Conservation (phyloP, 192 early-diverging fungal species). For the Podila verticillata region DNA sequence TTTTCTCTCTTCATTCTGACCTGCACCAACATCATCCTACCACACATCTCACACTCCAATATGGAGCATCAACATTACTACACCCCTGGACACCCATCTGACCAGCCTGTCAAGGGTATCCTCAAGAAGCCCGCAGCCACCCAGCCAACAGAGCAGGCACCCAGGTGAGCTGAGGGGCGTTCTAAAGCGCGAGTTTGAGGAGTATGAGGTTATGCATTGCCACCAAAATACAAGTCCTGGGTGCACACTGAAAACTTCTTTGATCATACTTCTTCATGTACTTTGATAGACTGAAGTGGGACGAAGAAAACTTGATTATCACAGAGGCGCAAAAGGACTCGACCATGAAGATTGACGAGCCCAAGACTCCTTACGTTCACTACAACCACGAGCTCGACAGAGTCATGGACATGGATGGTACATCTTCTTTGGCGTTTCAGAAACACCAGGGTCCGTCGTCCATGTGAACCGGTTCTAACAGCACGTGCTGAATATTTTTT, state of each 20-base stretch:
- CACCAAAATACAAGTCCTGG: no score
- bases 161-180: slow-evolving; percentile 11
- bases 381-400: slow-evolving; percentile 86
- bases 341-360: slow-evolving; percentile 98
- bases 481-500: background rate
- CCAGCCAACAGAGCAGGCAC: slow-evolving; percentile 14
- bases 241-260: background rate
- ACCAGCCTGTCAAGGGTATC: slow-evolving; percentile 45
- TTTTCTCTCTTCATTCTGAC: no score
- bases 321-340: slow-evolving; percentile 91
- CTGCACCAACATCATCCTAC: background rate
- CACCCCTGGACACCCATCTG: slow-evolving; percentile 2
- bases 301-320: slow-evolving; percentile 91
- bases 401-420: slow-evolving; percentile 65
- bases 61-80: slow-evolving; percentile 4
- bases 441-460: background rate
- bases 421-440: background rate
- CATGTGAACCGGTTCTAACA: background rate
- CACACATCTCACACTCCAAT: background rate
- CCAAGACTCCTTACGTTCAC: slow-evolving; percentile 94
- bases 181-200: background rate
- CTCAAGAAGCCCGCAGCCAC: slow-evolving; percentile 21
- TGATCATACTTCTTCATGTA: background rate
- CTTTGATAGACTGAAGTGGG: slow-evolving; percentile 83
- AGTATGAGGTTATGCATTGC: no score